Evolutionary conservation across 2,329 filamentous ascomycete species (phyloP).

Genomic region (Ambrosiella cleistominuta): DNA sequence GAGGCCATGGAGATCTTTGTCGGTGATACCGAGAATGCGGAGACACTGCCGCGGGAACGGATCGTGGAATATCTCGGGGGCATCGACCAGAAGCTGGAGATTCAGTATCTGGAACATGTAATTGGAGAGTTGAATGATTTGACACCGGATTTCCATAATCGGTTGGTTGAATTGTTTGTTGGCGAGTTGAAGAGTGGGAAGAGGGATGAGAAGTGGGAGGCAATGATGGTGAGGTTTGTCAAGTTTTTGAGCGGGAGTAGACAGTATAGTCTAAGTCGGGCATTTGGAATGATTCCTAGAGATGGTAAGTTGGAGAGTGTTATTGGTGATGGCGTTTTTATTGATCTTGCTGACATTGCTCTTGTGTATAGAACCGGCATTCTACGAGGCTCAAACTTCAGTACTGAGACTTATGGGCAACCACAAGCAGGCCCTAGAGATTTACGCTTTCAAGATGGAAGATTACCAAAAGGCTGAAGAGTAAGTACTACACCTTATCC

Average conservation of each 20-base stretch:
- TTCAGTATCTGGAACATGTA: constrained; percentile 77
- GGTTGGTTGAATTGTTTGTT: constrained; percentile 51
- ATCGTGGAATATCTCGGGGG: constrained; percentile 58
- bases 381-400: constrained; percentile 79
- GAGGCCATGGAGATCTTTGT: constrained; percentile 86
- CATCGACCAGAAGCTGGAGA: constrained; percentile 54
- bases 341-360: constrained; percentile 8
- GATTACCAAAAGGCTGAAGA: constrained; percentile 85
- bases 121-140: constrained; percentile 72
- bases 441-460: constrained; percentile 88
- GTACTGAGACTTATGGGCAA: constrained; percentile 89
- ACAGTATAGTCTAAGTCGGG: constrained; percentile 64
- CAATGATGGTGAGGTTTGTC: constrained; percentile 49
- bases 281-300: constrained; percentile 58
- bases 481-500: constrained; percentile 30
- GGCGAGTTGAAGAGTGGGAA: constrained; percentile 35
- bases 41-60: constrained; percentile 61
- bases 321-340: not conserved
- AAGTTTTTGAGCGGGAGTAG: constrained; percentile 57
- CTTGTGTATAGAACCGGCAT: constrained; percentile 46
- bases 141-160: constrained; percentile 75
- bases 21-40: constrained; percentile 86
- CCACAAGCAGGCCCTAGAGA: constrained; percentile 88
- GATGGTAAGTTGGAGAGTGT: constrained; percentile 44
- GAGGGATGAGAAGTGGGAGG: constrained; percentile 33